Percentiles rank a stretch among this genome's conserved stretches.
phyloP scores from a whole-genome alignment of 352 stramenopile species.

The Globisporangium rhizosaccharum region DNA sequence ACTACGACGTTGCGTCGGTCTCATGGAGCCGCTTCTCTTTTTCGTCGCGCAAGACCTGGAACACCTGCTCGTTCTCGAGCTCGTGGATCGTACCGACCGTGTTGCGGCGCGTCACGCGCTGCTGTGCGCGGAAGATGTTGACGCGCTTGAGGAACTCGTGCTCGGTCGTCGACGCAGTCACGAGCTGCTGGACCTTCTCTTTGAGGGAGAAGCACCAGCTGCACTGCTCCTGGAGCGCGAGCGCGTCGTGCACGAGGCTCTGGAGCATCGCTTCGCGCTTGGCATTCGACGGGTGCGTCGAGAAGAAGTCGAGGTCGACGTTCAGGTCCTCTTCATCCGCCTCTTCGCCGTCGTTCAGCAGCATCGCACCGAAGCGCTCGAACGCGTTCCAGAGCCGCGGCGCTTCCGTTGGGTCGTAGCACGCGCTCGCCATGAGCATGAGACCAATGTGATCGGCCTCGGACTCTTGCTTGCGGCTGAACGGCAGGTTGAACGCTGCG shows the following conservation, averaged over 20 bases:
- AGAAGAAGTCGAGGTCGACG: constrained; percentile 44
- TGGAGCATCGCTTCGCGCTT: constrained; percentile 47
- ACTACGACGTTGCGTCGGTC: no score
- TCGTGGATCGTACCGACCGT: constrained; percentile 51
- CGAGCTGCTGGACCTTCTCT: constrained; percentile 44
- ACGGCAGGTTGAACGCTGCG: constrained; percentile 52
- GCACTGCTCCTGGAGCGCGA: constrained; percentile 32
- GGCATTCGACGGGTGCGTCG: constrained; percentile 58
- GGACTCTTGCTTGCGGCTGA: constrained; percentile 54
- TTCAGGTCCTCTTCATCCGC: constrained; percentile 19
- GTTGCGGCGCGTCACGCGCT: constrained; percentile 20
- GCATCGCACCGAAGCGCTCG: constrained; percentile 19
- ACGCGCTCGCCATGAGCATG: constrained; percentile 69
- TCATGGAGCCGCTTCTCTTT: constrained; percentile 11
- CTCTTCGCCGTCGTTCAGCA: constrained; percentile 14
- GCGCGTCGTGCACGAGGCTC: constrained; percentile 32
- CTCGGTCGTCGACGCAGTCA: constrained; percentile 22
- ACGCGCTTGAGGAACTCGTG: constrained; percentile 38
- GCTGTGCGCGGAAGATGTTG: constrained; percentile 19
- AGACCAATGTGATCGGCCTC: constrained; percentile 75
- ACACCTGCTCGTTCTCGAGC: constrained; percentile 56
- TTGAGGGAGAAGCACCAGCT: constrained; percentile 59
- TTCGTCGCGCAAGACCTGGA: constrained; percentile 20
- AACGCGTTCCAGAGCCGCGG: constrained; percentile 45
- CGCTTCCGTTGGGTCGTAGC: constrained; percentile 58